phyloP scores from a whole-genome alignment of 371 early-diverging fungal genomes.

The Umbelopsis sp. region DNA sequence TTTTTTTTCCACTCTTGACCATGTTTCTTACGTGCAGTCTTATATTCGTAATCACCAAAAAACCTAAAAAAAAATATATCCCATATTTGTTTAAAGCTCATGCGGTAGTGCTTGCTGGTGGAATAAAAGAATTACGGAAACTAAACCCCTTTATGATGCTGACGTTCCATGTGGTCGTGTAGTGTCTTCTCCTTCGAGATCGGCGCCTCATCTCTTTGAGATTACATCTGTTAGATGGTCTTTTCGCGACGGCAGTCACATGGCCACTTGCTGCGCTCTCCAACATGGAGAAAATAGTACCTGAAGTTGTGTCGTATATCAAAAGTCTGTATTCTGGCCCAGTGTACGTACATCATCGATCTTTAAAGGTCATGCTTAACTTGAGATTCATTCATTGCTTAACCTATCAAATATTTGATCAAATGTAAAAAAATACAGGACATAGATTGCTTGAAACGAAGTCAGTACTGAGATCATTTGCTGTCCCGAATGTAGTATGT shows the following conservation, averaged over 20 bases:
- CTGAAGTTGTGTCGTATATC: too few species aligned
- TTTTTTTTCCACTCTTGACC: background rate
- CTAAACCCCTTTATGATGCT: background rate
- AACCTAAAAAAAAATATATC: background rate
- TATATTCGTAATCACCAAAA: conserved; percentile 16
- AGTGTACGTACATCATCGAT: too few species aligned
- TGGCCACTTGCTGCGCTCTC: too few species aligned
- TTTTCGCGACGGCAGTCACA: background rate
- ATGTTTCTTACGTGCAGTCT: conserved; percentile 7
- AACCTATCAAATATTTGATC: too few species aligned
- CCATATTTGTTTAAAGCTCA: conserved; percentile 14
- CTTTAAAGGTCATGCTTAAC: too few species aligned
- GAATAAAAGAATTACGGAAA: background rate
- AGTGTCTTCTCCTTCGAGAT: background rate
- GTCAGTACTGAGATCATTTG: too few species aligned
- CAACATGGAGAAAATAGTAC: too few species aligned
- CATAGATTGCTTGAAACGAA: too few species aligned
- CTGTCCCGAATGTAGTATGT: too few species aligned
- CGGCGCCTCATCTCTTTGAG: background rate
- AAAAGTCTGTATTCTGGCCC: too few species aligned
- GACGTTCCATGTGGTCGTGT: background rate
- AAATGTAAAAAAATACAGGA: too few species aligned
- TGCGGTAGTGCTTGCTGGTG: conserved; percentile 5
- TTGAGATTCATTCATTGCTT: too few species aligned
- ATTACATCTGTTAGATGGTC: background rate